phyloP scores from a whole-genome alignment of 2,329 filamentous ascomycete genomes.

The Gaeumannomyces sp. region DNA sequence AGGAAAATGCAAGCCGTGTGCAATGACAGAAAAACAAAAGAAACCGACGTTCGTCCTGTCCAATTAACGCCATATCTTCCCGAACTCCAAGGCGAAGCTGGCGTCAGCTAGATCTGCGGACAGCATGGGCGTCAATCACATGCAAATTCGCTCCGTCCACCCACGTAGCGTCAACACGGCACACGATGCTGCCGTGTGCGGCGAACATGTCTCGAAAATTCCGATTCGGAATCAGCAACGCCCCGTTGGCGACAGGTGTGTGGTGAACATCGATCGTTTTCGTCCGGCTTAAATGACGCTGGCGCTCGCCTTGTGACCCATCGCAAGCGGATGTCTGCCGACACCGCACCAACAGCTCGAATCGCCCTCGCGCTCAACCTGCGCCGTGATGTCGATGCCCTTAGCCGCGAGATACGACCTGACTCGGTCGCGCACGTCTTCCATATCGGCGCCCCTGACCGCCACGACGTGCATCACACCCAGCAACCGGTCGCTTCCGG shows the following conservation, averaged over 20 bases:
- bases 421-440: constrained; percentile 79
- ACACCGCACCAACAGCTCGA: constrained; percentile 54
- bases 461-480: constrained; percentile 86
- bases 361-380: constrained; percentile 82
- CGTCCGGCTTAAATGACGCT: constrained; percentile 18
- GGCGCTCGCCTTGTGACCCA: constrained; percentile 18
- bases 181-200: background rate
- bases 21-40: background rate
- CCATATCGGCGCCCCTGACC: constrained; percentile 62
- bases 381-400: constrained; percentile 75
- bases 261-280: background rate
- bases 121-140: background rate
- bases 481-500: constrained; percentile 48
- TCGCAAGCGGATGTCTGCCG: constrained; percentile 28
- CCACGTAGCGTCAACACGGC: background rate
- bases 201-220: background rate
- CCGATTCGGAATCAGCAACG: background rate
- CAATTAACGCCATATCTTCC: background rate
- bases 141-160: background rate
- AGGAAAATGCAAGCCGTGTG: background rate
- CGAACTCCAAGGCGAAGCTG: background rate
- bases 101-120: background rate
- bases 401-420: constrained; percentile 62
- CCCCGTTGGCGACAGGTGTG: too few species aligned
- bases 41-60: background rate